Evolutionary conservation across 73 alveolate genomes (phyloP).

Genomic region (Paramecium sexaurelia): DNA sequence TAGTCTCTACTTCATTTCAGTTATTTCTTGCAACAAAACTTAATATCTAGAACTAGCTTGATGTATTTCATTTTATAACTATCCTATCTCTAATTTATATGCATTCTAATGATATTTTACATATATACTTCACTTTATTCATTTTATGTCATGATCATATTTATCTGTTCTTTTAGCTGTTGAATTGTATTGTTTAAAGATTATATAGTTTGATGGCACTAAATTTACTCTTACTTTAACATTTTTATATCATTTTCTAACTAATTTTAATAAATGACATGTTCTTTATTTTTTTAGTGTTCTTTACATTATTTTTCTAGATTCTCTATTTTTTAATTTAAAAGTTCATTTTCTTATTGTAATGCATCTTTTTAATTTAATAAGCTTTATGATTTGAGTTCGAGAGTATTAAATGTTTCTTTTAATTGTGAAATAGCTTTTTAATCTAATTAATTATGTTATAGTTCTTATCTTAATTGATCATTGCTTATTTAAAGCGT

Average conservation of each 20-base stretch:
- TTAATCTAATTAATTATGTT: background rate
- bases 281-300: background rate
- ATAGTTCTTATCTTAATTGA: background rate
- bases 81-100: background rate
- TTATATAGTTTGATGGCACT: background rate
- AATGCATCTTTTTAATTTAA: background rate
- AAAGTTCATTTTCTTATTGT: background rate
- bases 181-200: background rate
- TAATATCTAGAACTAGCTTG: background rate
- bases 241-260: background rate
- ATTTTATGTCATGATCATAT: background rate
- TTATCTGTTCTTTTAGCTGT: background rate
- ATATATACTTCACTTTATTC: background rate
- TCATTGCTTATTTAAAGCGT: slow-evolving; percentile 14
- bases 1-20: background rate
- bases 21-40: background rate
- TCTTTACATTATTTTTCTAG: background rate
- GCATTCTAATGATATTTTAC: background rate
- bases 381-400: background rate
- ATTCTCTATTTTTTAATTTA: background rate
- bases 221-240: background rate
- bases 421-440: background rate
- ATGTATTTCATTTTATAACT: background rate
- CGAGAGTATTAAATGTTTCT: background rate
- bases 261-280: background rate